phyloP scores from a whole-genome alignment of 1,284 basidiomycete species.

The Pyrrhoderma noxium region DNA sequence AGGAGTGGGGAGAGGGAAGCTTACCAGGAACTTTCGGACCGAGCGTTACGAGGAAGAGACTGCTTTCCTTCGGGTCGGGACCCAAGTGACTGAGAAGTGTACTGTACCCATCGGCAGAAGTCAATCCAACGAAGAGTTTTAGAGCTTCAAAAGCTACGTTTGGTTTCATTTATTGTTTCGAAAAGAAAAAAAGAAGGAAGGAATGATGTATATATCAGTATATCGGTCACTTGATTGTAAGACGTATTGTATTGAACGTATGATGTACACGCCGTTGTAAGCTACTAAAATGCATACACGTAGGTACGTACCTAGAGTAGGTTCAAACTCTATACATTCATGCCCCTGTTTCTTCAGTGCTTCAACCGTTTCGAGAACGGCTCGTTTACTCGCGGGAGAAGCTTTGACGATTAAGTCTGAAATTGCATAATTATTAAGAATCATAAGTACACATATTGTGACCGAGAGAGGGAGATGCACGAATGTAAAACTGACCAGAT shows the following conservation, averaged over 20 bases:
- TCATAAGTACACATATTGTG: too few species aligned
- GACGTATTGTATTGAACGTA: too few species aligned
- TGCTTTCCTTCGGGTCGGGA: slow-evolving; percentile 59
- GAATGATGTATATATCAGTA: too few species aligned
- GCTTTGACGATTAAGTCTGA: slow-evolving; percentile 65
- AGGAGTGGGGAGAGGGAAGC: background rate
- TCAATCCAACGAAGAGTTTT: slow-evolving; percentile 61
- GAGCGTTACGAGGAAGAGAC: slow-evolving; percentile 50
- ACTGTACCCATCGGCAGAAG: slow-evolving; percentile 72
- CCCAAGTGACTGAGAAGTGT: slow-evolving; percentile 61
- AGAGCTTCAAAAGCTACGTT: slow-evolving; percentile 45
- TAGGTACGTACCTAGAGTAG: slow-evolving; percentile 36
- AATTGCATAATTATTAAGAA: too few species aligned
- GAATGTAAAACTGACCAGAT: slow-evolving; percentile 44
- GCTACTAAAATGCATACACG: background rate
- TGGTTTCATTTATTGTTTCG: background rate
- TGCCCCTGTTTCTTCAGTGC: slow-evolving; percentile 65
- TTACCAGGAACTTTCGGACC: slow-evolving; percentile 56
- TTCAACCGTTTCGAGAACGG: slow-evolving; percentile 69
- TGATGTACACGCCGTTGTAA: too few species aligned
- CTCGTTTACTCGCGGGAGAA: slow-evolving; percentile 74
- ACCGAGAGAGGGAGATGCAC: too few species aligned
- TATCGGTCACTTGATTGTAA: too few species aligned
- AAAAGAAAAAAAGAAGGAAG: background rate
- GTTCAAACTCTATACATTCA: slow-evolving; percentile 65